Conservation (phyloP, 1,284 basidiomycete genomes). For the Stygiomarasmius scandens region DNA sequence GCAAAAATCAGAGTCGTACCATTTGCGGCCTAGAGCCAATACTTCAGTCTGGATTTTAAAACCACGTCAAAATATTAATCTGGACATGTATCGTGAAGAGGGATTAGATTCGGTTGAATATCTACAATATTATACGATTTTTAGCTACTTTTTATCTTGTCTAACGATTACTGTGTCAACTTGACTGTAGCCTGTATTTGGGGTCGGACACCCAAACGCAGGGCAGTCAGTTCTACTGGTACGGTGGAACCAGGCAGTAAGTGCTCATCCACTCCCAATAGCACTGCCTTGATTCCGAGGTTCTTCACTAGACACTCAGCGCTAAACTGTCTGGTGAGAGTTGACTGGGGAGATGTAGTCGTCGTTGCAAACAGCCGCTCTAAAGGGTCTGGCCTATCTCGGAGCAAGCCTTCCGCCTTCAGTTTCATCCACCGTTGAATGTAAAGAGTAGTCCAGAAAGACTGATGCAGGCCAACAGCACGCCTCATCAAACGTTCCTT, state of each 20-base stretch:
- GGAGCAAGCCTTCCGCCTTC: neutral
- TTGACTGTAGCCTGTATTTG: constrained; percentile 5
- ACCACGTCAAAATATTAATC: too few relatives aligned
- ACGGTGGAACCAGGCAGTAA: neutral
- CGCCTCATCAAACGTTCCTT: constrained; percentile 10
- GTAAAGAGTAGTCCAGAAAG: constrained; percentile 36
- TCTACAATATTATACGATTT: neutral
- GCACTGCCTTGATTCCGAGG: neutral
- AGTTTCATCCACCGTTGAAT: constrained; percentile 31
- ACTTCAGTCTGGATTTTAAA: too few relatives aligned
- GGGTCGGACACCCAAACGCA: constrained; percentile 5
- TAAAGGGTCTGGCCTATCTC: neutral
- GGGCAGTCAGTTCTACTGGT: neutral
- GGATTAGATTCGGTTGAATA: constrained; percentile 8
- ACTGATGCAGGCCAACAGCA: constrained; percentile 20
- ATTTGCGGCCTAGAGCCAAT: neutral
- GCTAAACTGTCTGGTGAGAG: neutral
- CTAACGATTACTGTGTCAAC: neutral
- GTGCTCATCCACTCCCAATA: neutral
- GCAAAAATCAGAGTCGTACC: constrained; percentile 10
- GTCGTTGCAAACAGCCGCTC: neutral
- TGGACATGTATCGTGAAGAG: constrained; percentile 1
- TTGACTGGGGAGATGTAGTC: neutral
- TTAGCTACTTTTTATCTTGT: neutral
- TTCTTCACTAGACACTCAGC: neutral